Base-by-base conservation (phyloP, 2,329 filamentous ascomycete genomes). In the Microascus cirrosus region DNA sequence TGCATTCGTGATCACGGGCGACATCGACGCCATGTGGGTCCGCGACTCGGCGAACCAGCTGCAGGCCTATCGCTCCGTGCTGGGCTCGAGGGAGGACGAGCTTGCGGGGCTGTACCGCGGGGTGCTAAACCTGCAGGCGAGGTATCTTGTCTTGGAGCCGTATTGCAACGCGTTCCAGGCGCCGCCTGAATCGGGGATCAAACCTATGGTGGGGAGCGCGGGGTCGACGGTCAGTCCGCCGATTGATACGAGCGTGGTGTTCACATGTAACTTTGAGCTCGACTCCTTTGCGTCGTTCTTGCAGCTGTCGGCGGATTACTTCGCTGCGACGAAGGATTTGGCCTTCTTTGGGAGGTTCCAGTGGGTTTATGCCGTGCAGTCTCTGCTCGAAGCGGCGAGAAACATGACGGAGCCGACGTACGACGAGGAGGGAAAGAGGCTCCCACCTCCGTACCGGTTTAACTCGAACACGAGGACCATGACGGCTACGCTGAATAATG, bases 101-200 rank as follows among this genome's bases (percentile, higher is more conserved):
- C 74, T 90, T 22, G 85, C 85, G 36, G 82, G 80, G 24, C 72
- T 90, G 0, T 89, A 85, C 70, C 79, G 86, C 15, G 86, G 86
- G 1, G 79, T 86, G 2, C 86, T 90, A 67, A 89, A 90, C 66
- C 74, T 87, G 6, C 86, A 90, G 66, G 76, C 85, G 24, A 77
- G 86, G 52, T 89, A 88, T 68, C 77, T 90, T 56, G 74, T 82
- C 57, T 78, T 79, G 35, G 81, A 80, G 18, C 90, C 91, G 0
- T 94, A 94, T 71, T 96, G 91, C 77, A 94, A 95, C 68, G 87
- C 89, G 13, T 95, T 95, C 72, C 91, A 95, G 68, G 90, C 91
- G 2, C 91, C 91, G 0, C 79, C 83, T 2, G 88, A 90, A 56
- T 90, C 87, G 56, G 82, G 83, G 2, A 77, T 93, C 36, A 65